Percentiles rank a stretch among this genome's conserved stretches.
These are phyloP conservation scores for Kodamaea sp. DNA, from an alignment of 1,139 yeast genomes.

Conservation along the genomic window DNA sequence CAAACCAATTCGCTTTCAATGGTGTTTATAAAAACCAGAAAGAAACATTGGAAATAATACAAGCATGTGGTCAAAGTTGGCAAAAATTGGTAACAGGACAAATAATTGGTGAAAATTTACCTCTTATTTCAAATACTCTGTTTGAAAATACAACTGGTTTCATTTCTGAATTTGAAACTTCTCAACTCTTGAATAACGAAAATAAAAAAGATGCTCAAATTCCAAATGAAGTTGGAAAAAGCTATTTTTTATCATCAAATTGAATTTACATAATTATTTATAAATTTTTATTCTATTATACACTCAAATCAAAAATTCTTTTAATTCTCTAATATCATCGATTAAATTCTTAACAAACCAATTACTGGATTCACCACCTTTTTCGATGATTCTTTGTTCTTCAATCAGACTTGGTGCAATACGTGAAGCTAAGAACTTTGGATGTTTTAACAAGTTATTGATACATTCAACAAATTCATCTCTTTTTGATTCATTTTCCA, in stretches of 20 bases:
- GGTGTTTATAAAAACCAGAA: constrained; percentile 74
- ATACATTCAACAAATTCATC: constrained; percentile 56
- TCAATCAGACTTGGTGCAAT: constrained; percentile 61
- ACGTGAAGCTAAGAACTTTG: constrained; percentile 73
- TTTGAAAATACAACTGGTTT: constrained; percentile 12
- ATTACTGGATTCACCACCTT: constrained; percentile 38
- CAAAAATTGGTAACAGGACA: constrained; percentile 53
- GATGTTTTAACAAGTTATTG: constrained; percentile 76
- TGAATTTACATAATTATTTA: neutral
- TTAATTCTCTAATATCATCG: constrained; percentile 43
- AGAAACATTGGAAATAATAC: constrained; percentile 68
- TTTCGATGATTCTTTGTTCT: constrained; percentile 53
- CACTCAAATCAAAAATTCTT: constrained; percentile 1
- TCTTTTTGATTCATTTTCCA: constrained; percentile 56
- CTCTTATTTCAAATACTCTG: constrained; percentile 15
- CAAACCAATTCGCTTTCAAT: constrained; percentile 79
- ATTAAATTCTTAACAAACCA: constrained; percentile 48
- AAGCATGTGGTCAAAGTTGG: constrained; percentile 76
- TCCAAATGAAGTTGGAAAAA: constrained; percentile 32
- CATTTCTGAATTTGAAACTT: constrained; percentile 16
- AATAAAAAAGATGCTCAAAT: constrained; percentile 27
- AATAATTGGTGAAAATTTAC: constrained; percentile 36
- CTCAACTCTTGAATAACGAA: constrained; percentile 15
- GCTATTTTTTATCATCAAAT: constrained; percentile 21
- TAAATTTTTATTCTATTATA: neutral